A percentile compares a stretch with the other conserved stretches of the same genome.
These are phyloP conservation scores for Spiromastix sp. DNA, from an alignment of 2,329 filamentous ascomycete genomes.

Conservation along the genomic window DNA sequence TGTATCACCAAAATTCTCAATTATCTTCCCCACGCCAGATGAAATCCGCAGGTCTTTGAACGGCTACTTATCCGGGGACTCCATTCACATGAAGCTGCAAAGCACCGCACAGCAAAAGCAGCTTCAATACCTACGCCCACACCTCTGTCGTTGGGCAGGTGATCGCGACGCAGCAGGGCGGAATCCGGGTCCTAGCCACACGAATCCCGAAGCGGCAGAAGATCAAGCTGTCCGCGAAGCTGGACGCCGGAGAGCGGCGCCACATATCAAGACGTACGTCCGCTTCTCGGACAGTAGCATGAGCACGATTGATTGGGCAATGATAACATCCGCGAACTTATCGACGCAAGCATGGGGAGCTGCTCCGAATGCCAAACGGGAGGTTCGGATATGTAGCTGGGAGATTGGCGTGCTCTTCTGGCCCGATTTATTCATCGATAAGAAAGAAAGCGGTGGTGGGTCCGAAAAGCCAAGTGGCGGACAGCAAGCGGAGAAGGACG, in stretches of 20 bases:
- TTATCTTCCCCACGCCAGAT: constrained; percentile 71
- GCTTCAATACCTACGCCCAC: constrained; percentile 57
- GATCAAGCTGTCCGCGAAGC: constrained; percentile 33
- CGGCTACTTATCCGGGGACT: constrained; percentile 65
- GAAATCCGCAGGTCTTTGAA: constrained; percentile 69
- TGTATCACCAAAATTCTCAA: constrained; percentile 43
- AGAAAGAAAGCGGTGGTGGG: constrained; percentile 31
- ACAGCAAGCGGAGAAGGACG: constrained; percentile 8
- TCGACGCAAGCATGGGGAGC: constrained; percentile 86
- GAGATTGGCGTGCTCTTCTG: constrained; percentile 78
- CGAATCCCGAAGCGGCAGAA: neutral
- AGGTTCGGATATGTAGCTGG: constrained; percentile 66
- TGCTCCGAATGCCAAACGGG: constrained; percentile 42
- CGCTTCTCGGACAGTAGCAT: constrained; percentile 41
- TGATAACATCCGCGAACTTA: constrained; percentile 83
- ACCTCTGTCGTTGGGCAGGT: constrained; percentile 68
- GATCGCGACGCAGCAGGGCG: constrained; percentile 28
- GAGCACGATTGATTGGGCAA: constrained; percentile 63
- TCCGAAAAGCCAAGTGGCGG: constrained; percentile 6
- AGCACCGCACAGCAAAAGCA: constrained; percentile 63
- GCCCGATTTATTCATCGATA: constrained; percentile 46
- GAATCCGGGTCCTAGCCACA: neutral
- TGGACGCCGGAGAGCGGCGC: constrained; percentile 60
- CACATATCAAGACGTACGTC: constrained; percentile 85
- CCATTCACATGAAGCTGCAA: constrained; percentile 72